Conservation (phyloP, 306 rosid genomes). For the Quillaja saponaria region DNA sequence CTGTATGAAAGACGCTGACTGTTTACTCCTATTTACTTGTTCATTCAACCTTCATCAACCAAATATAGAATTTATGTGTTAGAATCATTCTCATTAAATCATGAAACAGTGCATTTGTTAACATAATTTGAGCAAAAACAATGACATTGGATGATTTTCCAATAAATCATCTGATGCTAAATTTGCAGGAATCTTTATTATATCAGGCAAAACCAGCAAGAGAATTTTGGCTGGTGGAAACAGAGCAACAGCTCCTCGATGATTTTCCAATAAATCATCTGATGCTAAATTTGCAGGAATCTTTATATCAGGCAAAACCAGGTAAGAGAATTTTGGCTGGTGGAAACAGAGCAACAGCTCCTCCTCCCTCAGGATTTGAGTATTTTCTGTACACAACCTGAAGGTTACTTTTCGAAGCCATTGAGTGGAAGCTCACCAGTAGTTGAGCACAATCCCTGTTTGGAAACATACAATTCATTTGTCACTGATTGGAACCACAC, state of each 20-base stretch:
- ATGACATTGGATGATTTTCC: too few relatives aligned
- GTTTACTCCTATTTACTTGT: too few relatives aligned
- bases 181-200: background rate
- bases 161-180: too few relatives aligned
- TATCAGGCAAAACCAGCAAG: slow-evolving; percentile 17
- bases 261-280: too few relatives aligned
- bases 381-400: slow-evolving; percentile 60
- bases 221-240: slow-evolving; percentile 63
- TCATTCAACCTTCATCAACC: too few relatives aligned
- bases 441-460: slow-evolving; percentile 69
- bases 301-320: background rate
- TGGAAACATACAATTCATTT: background rate
- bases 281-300: too few relatives aligned
- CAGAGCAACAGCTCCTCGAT: slow-evolving; percentile 53
- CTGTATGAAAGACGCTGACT: too few relatives aligned
- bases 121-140: too few relatives aligned
- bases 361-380: slow-evolving; percentile 47
- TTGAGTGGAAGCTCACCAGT: slow-evolving; percentile 51
- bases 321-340: slow-evolving; percentile 61
- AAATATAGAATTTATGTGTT: too few relatives aligned
- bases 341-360: slow-evolving; percentile 63
- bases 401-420: slow-evolving; percentile 48
- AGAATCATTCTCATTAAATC: too few relatives aligned
- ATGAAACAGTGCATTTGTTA: too few relatives aligned
- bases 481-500: background rate